These are phyloP conservation scores for Artemisia tridentata DNA, from an alignment of 129 eudicot species.

Conservation along the genomic window DNA sequence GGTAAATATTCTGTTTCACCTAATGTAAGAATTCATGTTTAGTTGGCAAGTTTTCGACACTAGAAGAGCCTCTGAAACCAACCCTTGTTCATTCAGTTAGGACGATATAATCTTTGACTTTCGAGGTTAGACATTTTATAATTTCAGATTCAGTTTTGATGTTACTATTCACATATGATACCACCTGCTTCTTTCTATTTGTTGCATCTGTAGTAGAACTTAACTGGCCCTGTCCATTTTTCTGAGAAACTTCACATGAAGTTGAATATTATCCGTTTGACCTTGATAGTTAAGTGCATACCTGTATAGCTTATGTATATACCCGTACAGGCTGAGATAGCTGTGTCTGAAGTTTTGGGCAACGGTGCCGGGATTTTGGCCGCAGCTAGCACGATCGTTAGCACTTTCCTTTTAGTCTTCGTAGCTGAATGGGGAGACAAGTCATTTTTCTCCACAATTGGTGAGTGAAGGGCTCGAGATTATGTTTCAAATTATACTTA, in stretches of 20 bases:
- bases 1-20: conserved; percentile 39
- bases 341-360: conserved; percentile 88
- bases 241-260: too few species aligned
- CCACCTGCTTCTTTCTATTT: neutral
- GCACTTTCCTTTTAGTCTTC: conserved; percentile 80
- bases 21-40: neutral
- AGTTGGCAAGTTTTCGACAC: neutral
- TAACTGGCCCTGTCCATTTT: too few species aligned
- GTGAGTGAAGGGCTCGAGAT: conserved; percentile 50
- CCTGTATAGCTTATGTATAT: too few species aligned
- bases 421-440: conserved; percentile 99
- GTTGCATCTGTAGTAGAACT: too few species aligned
- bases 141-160: neutral
- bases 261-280: too few species aligned
- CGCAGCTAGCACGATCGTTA: conserved; percentile 64
- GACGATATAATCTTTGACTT: neutral
- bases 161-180: neutral
- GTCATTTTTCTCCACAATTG: conserved; percentile 96
- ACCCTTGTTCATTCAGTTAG: neutral
- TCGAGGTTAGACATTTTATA: neutral
- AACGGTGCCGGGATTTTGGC: conserved; percentile 43
- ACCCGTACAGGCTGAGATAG: conserved; percentile 75
- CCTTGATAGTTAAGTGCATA: too few species aligned
- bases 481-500: neutral
- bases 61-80: neutral